Conservation (phyloP, 192 early-diverging fungal species). For the Coemansia sp. region DNA sequence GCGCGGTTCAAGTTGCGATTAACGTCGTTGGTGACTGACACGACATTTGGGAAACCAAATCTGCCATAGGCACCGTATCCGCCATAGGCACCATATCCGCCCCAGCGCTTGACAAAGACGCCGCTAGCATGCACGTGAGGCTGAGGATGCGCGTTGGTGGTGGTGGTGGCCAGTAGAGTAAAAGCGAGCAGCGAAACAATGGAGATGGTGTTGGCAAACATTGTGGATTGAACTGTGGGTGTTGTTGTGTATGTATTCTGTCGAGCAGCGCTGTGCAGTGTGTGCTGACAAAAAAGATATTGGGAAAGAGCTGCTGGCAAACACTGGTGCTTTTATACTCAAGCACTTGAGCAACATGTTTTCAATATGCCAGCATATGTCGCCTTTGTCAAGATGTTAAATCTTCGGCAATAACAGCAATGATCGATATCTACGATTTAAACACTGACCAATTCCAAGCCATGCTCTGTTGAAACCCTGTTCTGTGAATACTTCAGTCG, state of each 20-base stretch:
- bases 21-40: conserved; percentile 18
- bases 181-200: background rate
- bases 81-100: background rate
- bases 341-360: background rate
- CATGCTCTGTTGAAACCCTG: background rate
- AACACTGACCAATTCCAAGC: background rate
- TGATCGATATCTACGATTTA: background rate
- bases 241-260: background rate
- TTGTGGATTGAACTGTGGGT: background rate
- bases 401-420: background rate
- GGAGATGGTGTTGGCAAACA: background rate
- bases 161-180: background rate
- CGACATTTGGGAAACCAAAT: conserved; percentile 17
- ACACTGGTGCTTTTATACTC: background rate
- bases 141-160: background rate
- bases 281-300: background rate
- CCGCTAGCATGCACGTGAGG: background rate
- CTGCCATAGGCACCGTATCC: conserved; percentile 2
- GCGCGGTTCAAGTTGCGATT: conserved; percentile 20
- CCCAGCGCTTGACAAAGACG: background rate
- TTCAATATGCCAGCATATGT: background rate
- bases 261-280: background rate
- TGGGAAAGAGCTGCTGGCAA: background rate
- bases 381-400: background rate
- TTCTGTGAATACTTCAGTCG: too few species aligned